Conservation (phyloP, 2,329 filamentous ascomycete genomes). For the Hypoxylon sp. region DNA sequence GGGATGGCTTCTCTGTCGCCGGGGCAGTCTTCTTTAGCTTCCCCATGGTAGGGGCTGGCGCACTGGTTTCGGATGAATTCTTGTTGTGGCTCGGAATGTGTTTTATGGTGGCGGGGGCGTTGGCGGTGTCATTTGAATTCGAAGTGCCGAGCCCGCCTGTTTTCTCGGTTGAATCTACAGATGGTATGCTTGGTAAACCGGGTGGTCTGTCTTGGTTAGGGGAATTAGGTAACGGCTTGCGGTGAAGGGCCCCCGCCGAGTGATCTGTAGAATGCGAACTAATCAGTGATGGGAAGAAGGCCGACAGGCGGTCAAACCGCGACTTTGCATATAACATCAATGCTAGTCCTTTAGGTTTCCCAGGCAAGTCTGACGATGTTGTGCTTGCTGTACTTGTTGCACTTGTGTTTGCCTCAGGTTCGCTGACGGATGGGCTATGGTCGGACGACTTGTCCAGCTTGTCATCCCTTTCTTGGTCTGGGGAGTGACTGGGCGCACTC, state of each 20-base stretch:
- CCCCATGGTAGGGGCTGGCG: slow-evolving; percentile 17
- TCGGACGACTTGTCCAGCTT: slow-evolving; percentile 9
- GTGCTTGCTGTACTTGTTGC: slow-evolving; percentile 9
- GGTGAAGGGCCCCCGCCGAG: slow-evolving; percentile 36
- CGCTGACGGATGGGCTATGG: slow-evolving; percentile 7
- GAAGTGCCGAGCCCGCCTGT: slow-evolving; percentile 9
- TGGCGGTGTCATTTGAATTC: slow-evolving; percentile 11
- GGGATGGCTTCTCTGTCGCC: slow-evolving; percentile 36
- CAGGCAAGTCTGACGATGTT: slow-evolving; percentile 11
- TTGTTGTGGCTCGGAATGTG: slow-evolving; percentile 29
- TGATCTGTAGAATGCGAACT: slow-evolving; percentile 43
- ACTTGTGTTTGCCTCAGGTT: slow-evolving; percentile 19
- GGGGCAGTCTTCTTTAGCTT: slow-evolving; percentile 45
- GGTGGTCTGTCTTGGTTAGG: slow-evolving; percentile 40
- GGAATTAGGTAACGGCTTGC: slow-evolving; percentile 46
- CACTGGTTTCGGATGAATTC: slow-evolving; percentile 33
- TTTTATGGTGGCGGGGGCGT: slow-evolving; percentile 13
- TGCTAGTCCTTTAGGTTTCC: slow-evolving; percentile 20
- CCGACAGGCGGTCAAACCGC: slow-evolving; percentile 47
- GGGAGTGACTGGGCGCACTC: slow-evolving; percentile 9
- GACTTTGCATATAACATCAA: slow-evolving; percentile 42
- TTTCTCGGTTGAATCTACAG: slow-evolving; percentile 25
- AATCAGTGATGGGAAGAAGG: slow-evolving; percentile 51
- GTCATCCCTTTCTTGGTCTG: slow-evolving; percentile 17
- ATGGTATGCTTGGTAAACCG: slow-evolving; percentile 33